Percentiles rank a stretch among this genome's conserved stretches.
Conservation (phyloP, 2,329 filamentous ascomycete genomes). For the Mycosphaerella sp. region DNA sequence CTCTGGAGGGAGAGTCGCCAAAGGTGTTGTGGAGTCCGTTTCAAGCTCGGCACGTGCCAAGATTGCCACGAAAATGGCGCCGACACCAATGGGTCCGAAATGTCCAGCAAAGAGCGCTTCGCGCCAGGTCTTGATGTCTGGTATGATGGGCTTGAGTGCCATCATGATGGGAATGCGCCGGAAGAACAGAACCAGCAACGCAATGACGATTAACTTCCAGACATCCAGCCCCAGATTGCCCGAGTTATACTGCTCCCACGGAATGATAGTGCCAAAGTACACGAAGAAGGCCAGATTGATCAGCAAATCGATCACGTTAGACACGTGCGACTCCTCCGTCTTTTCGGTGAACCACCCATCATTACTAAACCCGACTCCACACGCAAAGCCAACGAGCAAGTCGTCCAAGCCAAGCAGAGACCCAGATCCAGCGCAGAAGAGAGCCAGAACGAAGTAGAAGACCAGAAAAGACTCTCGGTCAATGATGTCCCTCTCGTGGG, state of each 20-base stretch:
- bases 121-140: slow-evolving; percentile 96
- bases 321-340: slow-evolving; percentile 96
- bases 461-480: slow-evolving; percentile 96
- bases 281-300: slow-evolving; percentile 98
- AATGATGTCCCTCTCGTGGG: slow-evolving; percentile 78
- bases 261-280: slow-evolving; percentile 94
- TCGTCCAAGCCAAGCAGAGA: slow-evolving; percentile 90
- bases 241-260: slow-evolving; percentile 86
- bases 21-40: slow-evolving; percentile 63
- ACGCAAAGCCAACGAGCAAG: slow-evolving; percentile 86
- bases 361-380: slow-evolving; percentile 97
- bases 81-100: slow-evolving; percentile 95
- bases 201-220: slow-evolving; percentile 89
- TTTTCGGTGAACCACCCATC: slow-evolving; percentile 98
- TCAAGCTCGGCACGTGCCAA: slow-evolving; percentile 89
- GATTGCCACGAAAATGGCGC: slow-evolving; percentile 92
- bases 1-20: slow-evolving; percentile 49
- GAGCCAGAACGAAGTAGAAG: slow-evolving; percentile 94
- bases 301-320: slow-evolving; percentile 96
- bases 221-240: slow-evolving; percentile 64
- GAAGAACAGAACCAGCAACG: slow-evolving; percentile 91
- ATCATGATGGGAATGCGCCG: slow-evolving; percentile 94
- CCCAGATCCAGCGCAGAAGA: slow-evolving; percentile 92
- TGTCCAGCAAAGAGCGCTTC: slow-evolving; percentile 95
- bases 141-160: slow-evolving; percentile 81